Conservation (phyloP, 2,329 filamentous ascomycete genomes). For the Fusarium buxicola region DNA sequence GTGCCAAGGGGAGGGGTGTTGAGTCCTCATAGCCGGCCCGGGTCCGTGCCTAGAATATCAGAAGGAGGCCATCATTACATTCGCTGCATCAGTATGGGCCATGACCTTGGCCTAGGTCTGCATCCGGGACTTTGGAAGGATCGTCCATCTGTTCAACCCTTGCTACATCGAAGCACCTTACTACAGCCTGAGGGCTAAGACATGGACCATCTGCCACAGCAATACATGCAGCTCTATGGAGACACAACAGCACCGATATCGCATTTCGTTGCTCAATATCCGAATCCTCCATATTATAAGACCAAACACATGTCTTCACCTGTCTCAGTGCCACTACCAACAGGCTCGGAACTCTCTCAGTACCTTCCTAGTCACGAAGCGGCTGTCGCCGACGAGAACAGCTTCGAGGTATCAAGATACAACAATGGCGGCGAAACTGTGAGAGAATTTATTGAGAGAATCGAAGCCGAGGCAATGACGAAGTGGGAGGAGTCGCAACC, state of each 20-base stretch:
- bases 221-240: neutral
- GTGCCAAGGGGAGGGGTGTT: neutral
- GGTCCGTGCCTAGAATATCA: slow-evolving; percentile 2
- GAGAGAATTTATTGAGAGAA: slow-evolving; percentile 44
- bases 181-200: neutral
- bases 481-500: slow-evolving; percentile 11
- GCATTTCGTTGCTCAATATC: neutral
- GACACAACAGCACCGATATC: neutral
- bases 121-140: neutral
- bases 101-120: neutral
- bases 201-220: neutral
- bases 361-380: neutral
- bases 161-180: neutral
- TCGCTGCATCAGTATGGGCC: neutral
- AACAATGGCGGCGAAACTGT: slow-evolving; percentile 36
- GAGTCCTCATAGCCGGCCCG: neutral
- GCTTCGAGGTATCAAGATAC: neutral
- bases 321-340: neutral
- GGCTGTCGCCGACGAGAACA: neutral
- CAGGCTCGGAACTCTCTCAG: neutral
- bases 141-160: neutral
- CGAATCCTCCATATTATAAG: neutral
- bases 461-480: slow-evolving; percentile 40
- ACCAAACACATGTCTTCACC: neutral
- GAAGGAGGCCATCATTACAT: slow-evolving; percentile 13